phyloP scores from a whole-genome alignment of 225 moss, liverwort and hornwort genomes.

The Climacium dendroides region DNA sequence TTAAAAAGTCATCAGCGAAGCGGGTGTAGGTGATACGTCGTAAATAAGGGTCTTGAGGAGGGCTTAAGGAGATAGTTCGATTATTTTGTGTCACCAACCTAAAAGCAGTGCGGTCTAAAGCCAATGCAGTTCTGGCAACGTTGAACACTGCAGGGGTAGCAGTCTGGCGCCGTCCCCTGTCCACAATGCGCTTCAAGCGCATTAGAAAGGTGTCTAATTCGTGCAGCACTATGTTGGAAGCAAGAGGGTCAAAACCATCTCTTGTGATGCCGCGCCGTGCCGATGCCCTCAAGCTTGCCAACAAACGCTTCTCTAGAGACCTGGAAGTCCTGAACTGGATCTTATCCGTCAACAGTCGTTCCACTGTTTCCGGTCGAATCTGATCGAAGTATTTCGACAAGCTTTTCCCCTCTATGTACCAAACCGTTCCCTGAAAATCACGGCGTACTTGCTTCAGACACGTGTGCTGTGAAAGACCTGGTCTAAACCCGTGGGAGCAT shows the following conservation, averaged over 20 bases:
- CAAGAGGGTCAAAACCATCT: slow-evolving; percentile 41
- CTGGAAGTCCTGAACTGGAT: background rate
- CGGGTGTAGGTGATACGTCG: slow-evolving; percentile 40
- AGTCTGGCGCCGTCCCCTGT: slow-evolving; percentile 37
- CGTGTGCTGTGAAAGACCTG: slow-evolving; percentile 33
- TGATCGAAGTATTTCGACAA: slow-evolving; percentile 26
- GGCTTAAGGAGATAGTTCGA: slow-evolving; percentile 25
- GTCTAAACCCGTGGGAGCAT: slow-evolving; percentile 45
- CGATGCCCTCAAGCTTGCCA: slow-evolving; percentile 28
- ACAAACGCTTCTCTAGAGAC: slow-evolving; percentile 4
- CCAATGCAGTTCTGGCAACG: slow-evolving; percentile 15
- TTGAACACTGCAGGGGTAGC: slow-evolving; percentile 22
- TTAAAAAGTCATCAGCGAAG: slow-evolving; percentile 52
- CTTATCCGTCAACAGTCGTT: slow-evolving; percentile 14
- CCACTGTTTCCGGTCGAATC: slow-evolving; percentile 5
- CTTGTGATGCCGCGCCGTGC: slow-evolving; percentile 33
- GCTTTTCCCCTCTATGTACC: slow-evolving; percentile 34
- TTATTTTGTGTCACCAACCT: slow-evolving; percentile 20
- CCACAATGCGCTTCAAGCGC: slow-evolving; percentile 47
- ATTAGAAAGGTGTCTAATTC: slow-evolving; percentile 29
- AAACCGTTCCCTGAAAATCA: slow-evolving; percentile 43
- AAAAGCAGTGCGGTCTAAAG: slow-evolving; percentile 30
- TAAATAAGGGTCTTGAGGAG: slow-evolving; percentile 36
- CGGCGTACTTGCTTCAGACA: slow-evolving; percentile 43
- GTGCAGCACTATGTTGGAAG: slow-evolving; percentile 37